Base-by-base conservation (phyloP, 441 rosid genomes). In the Adansonia madagascariensis region DNA sequence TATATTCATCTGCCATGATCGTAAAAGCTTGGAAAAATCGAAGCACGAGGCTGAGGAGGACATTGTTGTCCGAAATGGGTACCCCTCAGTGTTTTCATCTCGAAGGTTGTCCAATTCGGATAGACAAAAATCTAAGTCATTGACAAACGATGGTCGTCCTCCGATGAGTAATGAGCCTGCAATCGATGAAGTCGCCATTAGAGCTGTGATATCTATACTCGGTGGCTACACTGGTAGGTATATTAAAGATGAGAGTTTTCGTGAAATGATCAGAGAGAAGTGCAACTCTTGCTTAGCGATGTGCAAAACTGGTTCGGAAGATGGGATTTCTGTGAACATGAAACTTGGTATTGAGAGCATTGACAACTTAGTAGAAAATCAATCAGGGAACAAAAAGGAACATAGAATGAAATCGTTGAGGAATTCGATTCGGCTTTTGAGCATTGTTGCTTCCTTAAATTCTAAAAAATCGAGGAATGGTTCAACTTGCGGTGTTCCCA, bases 181-280 rank as follows among this genome's bases (percentile, higher is more conserved):
- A 56, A 77, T 84, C 18, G 90, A 87, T 81, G 89, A 84, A 70
- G 83, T 80, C 8, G 88, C 89, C 46, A 74, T 88, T 27, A 80
- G 78, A 68, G 91, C 93, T 10, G 87, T 87, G 75, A 52, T 88
- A 7, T 85, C 95, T 0, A 82, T 91, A 31, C 87, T 91, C 24
- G 49, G 85, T 79, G 91, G 95, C 14, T 89, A 87, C 39, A 43
- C 81, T 0, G 91, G 90, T 4, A 82, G 85, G 82, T 91, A 82
- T 61, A 9, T 71, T 43, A 84, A 79, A 43, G 95, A 91, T 59
- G 82, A 75, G 39, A 73, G 35, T 73, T 89, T 88, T 74, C 80
- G 89, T 22, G 61, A 68, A 65, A 66, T 46, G 76, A 80, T 88
- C 69, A 80, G 85, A 60, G 77, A 76, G 56, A 89, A 89, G 75